Percentiles rank a stretch among this genome's conserved stretches.
phyloP scores from a whole-genome alignment of 345 rosid genomes.

The Linum lewisii region DNA sequence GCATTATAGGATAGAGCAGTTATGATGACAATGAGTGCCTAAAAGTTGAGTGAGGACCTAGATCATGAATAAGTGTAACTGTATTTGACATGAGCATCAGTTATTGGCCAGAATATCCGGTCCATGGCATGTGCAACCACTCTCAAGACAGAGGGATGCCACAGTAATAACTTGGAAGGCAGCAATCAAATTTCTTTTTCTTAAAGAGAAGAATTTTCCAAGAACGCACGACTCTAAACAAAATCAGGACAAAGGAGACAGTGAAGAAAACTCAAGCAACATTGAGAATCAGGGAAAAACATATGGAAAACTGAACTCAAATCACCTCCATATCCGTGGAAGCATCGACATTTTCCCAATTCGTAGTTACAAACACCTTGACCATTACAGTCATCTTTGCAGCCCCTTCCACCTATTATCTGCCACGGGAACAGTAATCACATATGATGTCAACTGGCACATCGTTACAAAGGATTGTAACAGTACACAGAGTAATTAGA shows the following conservation, averaged over 20 bases:
- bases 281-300: neutral
- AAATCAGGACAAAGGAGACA: neutral
- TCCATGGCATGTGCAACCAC: neutral
- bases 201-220: neutral
- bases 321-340: slow-evolving; percentile 79
- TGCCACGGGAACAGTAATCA: slow-evolving; percentile 22
- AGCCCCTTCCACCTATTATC: slow-evolving; percentile 61
- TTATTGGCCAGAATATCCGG: too few relatives aligned
- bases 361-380: slow-evolving; percentile 85
- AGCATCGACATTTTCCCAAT: slow-evolving; percentile 75
- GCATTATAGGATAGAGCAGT: too few relatives aligned
- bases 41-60: too few relatives aligned
- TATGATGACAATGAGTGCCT: too few relatives aligned
- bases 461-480: too few relatives aligned
- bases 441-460: neutral
- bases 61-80: too few relatives aligned
- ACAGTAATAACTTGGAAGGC: too few relatives aligned
- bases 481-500: too few relatives aligned
- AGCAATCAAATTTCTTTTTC: neutral
- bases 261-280: neutral
- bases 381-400: slow-evolving; percentile 62
- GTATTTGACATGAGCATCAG: too few relatives aligned
- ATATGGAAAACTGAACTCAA: neutral
- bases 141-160: neutral
- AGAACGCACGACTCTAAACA: neutral